These are phyloP conservation scores for Lagerstroemia speciosa DNA, from an alignment of 345 rosid species.

Conservation along the genomic window DNA sequence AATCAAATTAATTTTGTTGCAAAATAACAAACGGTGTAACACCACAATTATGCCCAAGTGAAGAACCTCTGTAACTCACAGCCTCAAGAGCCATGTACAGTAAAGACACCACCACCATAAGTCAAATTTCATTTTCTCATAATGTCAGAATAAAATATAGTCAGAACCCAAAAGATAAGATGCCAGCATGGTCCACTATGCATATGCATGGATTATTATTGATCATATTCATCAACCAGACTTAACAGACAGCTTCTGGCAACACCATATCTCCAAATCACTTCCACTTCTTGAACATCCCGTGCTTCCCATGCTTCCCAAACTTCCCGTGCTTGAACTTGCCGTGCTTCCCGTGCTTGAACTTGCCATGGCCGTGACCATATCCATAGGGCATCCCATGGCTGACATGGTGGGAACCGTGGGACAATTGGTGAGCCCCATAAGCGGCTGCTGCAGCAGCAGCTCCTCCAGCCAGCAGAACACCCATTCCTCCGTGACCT, in stretches of 20 bases:
- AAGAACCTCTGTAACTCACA: neutral
- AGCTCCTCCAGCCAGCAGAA: slow-evolving; percentile 79
- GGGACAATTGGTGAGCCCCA: slow-evolving; percentile 47
- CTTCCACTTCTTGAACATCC: slow-evolving; percentile 93
- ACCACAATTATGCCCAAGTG: neutral
- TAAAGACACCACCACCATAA: neutral
- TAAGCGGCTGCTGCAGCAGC: slow-evolving; percentile 85
- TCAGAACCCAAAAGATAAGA: neutral
- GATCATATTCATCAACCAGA: neutral
- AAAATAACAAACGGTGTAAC: neutral
- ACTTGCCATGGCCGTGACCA: slow-evolving; percentile 14
- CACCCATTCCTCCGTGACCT: slow-evolving; percentile 75
- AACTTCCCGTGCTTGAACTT: slow-evolving; percentile 66
- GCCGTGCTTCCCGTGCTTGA: slow-evolving; percentile 21
- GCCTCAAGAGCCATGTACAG: neutral
- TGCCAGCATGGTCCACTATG: neutral
- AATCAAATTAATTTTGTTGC: no score
- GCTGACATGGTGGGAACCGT: slow-evolving; percentile 25
- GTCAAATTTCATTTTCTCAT: neutral
- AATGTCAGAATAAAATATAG: neutral
- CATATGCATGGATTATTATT: neutral
- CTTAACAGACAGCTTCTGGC: neutral
- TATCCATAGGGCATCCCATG: slow-evolving; percentile 15
- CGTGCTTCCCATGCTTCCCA: slow-evolving; percentile 70
- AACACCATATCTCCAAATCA: slow-evolving; percentile 12